phyloP scores from a whole-genome alignment of 257 asterid species.

The Solanum lycopersicoides region DNA sequence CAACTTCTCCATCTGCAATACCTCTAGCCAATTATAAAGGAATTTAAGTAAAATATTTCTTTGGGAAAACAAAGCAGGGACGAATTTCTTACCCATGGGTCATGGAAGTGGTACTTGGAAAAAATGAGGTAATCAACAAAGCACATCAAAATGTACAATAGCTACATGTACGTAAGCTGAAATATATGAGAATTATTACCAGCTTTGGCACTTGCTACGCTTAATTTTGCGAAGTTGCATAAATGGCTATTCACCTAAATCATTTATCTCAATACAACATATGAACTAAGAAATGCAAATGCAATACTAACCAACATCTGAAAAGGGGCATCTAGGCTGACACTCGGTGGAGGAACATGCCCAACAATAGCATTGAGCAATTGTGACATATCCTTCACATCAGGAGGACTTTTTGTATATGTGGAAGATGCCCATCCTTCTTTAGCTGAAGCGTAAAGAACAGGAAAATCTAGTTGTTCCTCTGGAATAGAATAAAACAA shows the following conservation, averaged over 20 bases:
- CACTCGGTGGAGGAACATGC: constrained; percentile 80
- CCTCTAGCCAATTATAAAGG: not conserved
- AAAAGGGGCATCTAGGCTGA: constrained; percentile 75
- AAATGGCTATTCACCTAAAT: not conserved
- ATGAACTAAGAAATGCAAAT: not conserved
- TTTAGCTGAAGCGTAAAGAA: constrained; percentile 96
- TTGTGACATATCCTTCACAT: constrained; percentile 75
- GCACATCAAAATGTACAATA: not conserved
- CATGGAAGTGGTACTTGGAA: not conserved
- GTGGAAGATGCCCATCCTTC: constrained; percentile 98
- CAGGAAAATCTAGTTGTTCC: constrained; percentile 95
- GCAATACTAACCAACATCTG: constrained; percentile 85
- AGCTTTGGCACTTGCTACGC: not conserved
- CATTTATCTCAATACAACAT: not conserved
- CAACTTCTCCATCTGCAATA: not conserved
- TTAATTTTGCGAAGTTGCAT: not conserved
- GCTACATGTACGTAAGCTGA: not conserved
- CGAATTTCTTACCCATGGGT: not conserved
- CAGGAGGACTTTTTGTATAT: constrained; percentile 77
- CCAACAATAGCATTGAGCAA: constrained; percentile 79
- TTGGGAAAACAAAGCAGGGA: not conserved
- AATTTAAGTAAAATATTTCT: not conserved
- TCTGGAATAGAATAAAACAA: constrained; percentile 32
- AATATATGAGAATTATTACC: not conserved
- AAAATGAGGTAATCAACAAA: not conserved